phyloP scores from a whole-genome alignment of 345 rosid species.

The Salix dunnii region DNA sequence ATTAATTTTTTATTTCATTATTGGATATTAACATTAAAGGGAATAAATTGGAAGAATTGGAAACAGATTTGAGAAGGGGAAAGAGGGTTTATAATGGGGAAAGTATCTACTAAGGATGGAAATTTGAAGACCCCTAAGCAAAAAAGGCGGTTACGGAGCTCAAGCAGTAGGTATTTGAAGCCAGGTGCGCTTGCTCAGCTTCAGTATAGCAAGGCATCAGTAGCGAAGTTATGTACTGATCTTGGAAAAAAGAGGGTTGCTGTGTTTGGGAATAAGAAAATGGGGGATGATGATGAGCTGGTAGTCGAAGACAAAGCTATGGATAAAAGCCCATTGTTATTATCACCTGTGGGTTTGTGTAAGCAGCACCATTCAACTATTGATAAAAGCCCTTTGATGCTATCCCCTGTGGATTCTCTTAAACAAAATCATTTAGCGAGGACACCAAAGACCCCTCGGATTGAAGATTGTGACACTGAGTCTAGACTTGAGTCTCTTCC shows the following conservation, averaged over 20 bases:
- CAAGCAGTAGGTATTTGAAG: constrained; percentile 61
- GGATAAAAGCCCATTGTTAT: constrained; percentile 50
- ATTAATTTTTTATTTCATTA: neutral
- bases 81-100: constrained; percentile 45
- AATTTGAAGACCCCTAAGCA: constrained; percentile 39
- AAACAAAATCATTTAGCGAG: constrained; percentile 43
- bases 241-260: constrained; percentile 67
- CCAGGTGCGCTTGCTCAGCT: constrained; percentile 86
- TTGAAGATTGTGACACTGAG: constrained; percentile 48
- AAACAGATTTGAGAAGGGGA: neutral
- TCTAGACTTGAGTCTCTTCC: constrained; percentile 83
- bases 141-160: constrained; percentile 51
- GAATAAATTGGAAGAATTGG: neutral
- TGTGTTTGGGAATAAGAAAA: constrained; percentile 41
- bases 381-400: constrained; percentile 50
- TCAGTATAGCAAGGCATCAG: constrained; percentile 44
- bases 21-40: neutral
- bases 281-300: constrained; percentile 20
- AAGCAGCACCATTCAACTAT: constrained; percentile 39
- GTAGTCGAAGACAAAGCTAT: constrained; percentile 27
- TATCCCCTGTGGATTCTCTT: constrained; percentile 53
- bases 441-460: constrained; percentile 77
- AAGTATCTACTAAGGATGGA: constrained; percentile 57
- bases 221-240: constrained; percentile 64
- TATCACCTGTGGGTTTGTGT: constrained; percentile 53